A percentile compares a stretch with the other conserved stretches of the same genome.
These are phyloP conservation scores for Silene latifolia DNA, from an alignment of 148 eudicot genomes.

Conservation along the genomic window DNA sequence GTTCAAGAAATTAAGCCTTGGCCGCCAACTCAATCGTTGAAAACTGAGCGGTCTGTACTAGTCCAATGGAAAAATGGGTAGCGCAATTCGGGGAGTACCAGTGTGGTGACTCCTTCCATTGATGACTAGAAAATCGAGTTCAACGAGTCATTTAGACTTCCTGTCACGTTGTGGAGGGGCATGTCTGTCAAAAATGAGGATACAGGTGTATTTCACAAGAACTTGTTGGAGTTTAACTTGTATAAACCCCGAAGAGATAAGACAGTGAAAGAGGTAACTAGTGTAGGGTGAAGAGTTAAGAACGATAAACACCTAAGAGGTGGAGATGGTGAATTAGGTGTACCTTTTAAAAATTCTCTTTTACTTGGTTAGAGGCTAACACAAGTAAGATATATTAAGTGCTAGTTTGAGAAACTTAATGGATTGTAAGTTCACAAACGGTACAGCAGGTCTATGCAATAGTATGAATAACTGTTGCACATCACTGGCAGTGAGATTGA, in stretches of 20 bases:
- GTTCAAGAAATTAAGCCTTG: constrained; percentile 91
- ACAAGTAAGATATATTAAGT: too few species aligned
- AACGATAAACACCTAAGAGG: too few species aligned
- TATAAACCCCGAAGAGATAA: constrained; percentile 81
- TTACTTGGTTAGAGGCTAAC: too few species aligned
- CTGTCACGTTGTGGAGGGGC: constrained; percentile 48
- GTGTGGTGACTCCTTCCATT: constrained; percentile 55
- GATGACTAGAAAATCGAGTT: constrained; percentile 74
- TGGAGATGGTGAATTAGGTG: too few species aligned
- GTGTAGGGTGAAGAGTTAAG: too few species aligned
- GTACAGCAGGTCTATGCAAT: too few species aligned
- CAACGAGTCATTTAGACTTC: constrained; percentile 68
- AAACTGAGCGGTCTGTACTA: constrained; percentile 59
- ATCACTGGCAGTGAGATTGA: too few species aligned
- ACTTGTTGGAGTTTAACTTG: constrained; percentile 74
- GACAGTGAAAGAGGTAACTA: constrained; percentile 46
- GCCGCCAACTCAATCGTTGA: constrained; percentile 90
- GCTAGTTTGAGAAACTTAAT: too few species aligned
- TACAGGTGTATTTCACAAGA: constrained; percentile 51
- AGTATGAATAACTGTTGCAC: too few species aligned
- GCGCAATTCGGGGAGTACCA: constrained; percentile 60
- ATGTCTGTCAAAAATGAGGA: constrained; percentile 55
- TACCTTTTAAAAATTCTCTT: too few species aligned
- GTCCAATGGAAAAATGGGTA: constrained; percentile 87
- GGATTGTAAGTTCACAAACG: too few species aligned